A percentile compares a stretch with the other conserved stretches of the same genome.
These are phyloP conservation scores for Diaporthe sp. DNA, from an alignment of 2,329 filamentous ascomycete species.

Conservation along the genomic window DNA sequence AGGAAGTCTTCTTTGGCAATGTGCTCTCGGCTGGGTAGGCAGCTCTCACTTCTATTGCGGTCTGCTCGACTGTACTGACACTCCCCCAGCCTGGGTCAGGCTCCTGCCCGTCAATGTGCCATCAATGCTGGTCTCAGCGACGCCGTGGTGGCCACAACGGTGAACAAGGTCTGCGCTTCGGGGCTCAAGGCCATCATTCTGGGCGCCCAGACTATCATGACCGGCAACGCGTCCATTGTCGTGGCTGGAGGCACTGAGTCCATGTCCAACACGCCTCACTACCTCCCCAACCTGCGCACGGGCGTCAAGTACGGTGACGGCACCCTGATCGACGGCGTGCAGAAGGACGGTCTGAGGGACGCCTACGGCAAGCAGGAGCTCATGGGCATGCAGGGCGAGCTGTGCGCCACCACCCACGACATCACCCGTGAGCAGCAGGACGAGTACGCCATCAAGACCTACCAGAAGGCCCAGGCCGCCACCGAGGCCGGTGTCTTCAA, in stretches of 20 bases:
- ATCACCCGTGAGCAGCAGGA: conserved; percentile 91
- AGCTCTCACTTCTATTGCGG: conserved; percentile 27
- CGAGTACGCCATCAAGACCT: conserved; percentile 94
- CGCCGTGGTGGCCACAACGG: conserved; percentile 86
- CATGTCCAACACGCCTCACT: conserved; percentile 98
- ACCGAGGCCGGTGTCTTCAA: conserved; percentile 85
- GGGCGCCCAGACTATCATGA: conserved; percentile 97
- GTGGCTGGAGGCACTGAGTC: conserved; percentile 96
- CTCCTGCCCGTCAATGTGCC: conserved; percentile 94
- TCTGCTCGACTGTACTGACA: conserved; percentile 28
- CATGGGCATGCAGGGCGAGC: conserved; percentile 94
- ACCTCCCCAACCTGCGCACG: conserved; percentile 87
- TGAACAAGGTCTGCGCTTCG: conserved; percentile 99
- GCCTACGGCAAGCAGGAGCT: conserved; percentile 93
- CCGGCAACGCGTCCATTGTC: conserved; percentile 91
- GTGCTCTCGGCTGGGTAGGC: conserved; percentile 94
- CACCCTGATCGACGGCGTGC: conserved; percentile 88
- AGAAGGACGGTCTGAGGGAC: conserved; percentile 95
- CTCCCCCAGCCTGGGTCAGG: conserved; percentile 84
- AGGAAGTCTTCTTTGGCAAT: conserved; percentile 99
- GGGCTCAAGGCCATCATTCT: conserved; percentile 94
- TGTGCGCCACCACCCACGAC: conserved; percentile 87
- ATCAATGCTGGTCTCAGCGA: conserved; percentile 88
- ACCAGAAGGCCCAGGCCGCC: conserved; percentile 92
- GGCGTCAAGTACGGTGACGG: conserved; percentile 97